phyloP scores from a whole-genome alignment of 2,329 filamentous ascomycete species.

The Claviceps sorghi region DNA sequence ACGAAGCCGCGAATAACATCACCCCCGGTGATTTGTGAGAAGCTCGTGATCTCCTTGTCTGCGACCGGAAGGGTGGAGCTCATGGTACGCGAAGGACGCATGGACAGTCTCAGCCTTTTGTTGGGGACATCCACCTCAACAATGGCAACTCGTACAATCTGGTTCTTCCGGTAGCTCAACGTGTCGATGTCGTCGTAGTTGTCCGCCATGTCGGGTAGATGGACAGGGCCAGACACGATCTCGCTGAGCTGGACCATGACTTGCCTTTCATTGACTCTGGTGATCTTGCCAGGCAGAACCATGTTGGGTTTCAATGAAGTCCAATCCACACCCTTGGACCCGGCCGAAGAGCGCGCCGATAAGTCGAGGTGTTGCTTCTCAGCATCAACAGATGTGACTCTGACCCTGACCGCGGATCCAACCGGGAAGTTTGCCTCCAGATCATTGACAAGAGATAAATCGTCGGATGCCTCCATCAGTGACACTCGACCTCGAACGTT shows the following conservation, averaged over 20 bases:
- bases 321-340: constrained; percentile 41
- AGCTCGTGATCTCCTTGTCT: constrained; percentile 62
- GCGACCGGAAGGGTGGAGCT: constrained; percentile 70
- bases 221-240: constrained; percentile 61
- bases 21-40: constrained; percentile 58
- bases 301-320: constrained; percentile 61
- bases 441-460: constrained; percentile 64
- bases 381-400: constrained; percentile 59
- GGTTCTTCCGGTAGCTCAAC: constrained; percentile 63
- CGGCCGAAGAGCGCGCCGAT: constrained; percentile 52
- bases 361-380: constrained; percentile 68
- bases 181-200: constrained; percentile 73
- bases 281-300: constrained; percentile 70
- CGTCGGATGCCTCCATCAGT: constrained; percentile 73
- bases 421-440: constrained; percentile 70
- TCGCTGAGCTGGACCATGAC: constrained; percentile 78
- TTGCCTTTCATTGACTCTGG: constrained; percentile 70
- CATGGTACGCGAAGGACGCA: constrained; percentile 74
- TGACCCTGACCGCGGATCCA: constrained; percentile 74
- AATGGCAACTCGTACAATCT: constrained; percentile 76
- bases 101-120: constrained; percentile 70
- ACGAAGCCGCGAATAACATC: constrained; percentile 83
- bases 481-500: constrained; percentile 73
- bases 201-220: constrained; percentile 71
- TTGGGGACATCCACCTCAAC: constrained; percentile 67